Conservation (phyloP, 2,329 filamentous ascomycete genomes). For the Periglandula ipomoeae region DNA sequence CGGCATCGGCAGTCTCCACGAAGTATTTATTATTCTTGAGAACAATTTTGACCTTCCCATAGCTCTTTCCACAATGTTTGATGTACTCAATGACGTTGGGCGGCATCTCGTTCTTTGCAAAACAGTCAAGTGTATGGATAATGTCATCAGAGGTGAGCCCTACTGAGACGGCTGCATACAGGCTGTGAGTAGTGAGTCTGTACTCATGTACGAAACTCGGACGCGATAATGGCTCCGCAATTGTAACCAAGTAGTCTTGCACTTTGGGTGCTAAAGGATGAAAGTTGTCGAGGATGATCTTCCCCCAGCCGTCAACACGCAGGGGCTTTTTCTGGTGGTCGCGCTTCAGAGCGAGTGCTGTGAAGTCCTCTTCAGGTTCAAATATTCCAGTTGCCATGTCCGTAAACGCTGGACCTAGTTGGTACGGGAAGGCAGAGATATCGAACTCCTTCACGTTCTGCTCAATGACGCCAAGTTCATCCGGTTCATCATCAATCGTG, state of each 20-base stretch:
- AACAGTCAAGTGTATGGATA: slow-evolving; percentile 68
- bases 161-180: slow-evolving; percentile 91
- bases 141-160: slow-evolving; percentile 71
- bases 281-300: background rate
- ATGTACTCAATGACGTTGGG: slow-evolving; percentile 64
- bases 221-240: slow-evolving; percentile 84
- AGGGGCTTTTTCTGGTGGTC: too few species aligned
- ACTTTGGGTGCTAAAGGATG: background rate
- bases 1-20: slow-evolving; percentile 73
- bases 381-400: too few species aligned
- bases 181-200: slow-evolving; percentile 76
- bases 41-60: slow-evolving; percentile 84
- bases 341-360: too few species aligned
- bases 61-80: slow-evolving; percentile 64
- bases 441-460: too few species aligned
- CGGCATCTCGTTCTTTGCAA: slow-evolving; percentile 74
- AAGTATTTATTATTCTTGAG: slow-evolving; percentile 82
- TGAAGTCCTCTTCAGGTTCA: too few species aligned
- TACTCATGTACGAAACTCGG: slow-evolving; percentile 92
- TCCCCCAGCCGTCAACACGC: background rate
- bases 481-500: too few species aligned
- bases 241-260: slow-evolving; percentile 33
- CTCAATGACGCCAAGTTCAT: too few species aligned
- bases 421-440: too few species aligned
- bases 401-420: too few species aligned